Percentiles rank a stretch among this genome's conserved stretches.
phyloP scores from a whole-genome alignment of 306 rosid genomes.

The Medicago ruthenica region DNA sequence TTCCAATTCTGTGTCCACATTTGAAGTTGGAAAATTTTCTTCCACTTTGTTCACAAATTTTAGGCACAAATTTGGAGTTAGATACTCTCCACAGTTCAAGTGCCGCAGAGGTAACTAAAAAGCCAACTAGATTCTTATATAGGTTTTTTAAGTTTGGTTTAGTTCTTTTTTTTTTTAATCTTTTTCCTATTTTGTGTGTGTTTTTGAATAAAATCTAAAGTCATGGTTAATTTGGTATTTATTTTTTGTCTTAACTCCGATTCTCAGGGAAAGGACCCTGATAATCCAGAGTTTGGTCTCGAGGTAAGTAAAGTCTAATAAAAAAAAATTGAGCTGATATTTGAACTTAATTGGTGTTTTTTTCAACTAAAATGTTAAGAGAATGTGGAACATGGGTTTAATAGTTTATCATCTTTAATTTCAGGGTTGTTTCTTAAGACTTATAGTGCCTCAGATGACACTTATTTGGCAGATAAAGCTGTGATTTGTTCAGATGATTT shows the following conservation, averaged over 20 bases:
- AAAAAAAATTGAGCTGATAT: too few species aligned
- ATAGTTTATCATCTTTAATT: constrained; percentile 21
- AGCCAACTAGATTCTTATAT: neutral
- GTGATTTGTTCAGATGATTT: constrained; percentile 45
- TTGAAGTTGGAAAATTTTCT: constrained; percentile 54
- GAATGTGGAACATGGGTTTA: constrained; percentile 3
- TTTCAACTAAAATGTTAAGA: neutral
- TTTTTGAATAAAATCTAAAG: neutral
- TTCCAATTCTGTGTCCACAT: constrained; percentile 52
- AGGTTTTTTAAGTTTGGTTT: neutral
- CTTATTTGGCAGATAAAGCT: constrained; percentile 50
- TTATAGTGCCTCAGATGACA: constrained; percentile 51
- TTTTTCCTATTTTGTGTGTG: neutral
- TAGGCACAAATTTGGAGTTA: constrained; percentile 48
- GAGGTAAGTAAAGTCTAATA: neutral
- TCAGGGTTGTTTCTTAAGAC: constrained; percentile 62
- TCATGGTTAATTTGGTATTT: constrained; percentile 1
- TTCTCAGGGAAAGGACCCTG: too few species aligned
- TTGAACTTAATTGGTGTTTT: neutral
- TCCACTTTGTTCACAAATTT: constrained; percentile 46
- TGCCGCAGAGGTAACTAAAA: constrained; percentile 61
- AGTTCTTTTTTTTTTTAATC: neutral
- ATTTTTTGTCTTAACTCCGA: neutral
- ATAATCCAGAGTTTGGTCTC: too few species aligned
- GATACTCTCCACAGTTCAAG: constrained; percentile 52